Conservation (phyloP, 352 stramenopile genomes). For the Phytophthora brassicae region DNA sequence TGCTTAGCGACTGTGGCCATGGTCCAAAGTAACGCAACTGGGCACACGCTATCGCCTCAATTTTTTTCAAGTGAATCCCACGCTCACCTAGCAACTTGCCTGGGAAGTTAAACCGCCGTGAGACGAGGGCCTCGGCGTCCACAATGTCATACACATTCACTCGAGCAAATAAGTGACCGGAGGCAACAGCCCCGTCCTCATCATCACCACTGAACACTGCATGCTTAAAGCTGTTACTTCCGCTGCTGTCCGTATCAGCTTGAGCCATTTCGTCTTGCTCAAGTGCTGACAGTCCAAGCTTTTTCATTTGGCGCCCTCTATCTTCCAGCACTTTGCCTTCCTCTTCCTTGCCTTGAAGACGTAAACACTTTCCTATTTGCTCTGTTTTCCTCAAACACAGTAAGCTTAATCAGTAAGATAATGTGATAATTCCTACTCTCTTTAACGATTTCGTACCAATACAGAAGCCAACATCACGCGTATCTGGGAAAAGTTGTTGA, state of each 20-base stretch:
- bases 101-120: constrained; percentile 65
- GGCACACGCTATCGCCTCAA: constrained; percentile 53
- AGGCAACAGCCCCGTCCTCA: constrained; percentile 24
- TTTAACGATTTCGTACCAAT: constrained; percentile 65
- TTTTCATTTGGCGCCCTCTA: constrained; percentile 63
- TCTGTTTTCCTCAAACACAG: constrained; percentile 46
- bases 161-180: constrained; percentile 30
- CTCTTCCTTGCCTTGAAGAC: constrained; percentile 58
- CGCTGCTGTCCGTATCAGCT: constrained; percentile 21
- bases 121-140: constrained; percentile 44
- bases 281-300: constrained; percentile 44
- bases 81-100: constrained; percentile 63
- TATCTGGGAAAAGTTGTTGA: constrained; percentile 70
- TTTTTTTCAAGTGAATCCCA: constrained; percentile 66
- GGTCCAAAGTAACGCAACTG: constrained; percentile 58
- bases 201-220: constrained; percentile 26
- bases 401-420: no score
- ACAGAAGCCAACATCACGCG: constrained; percentile 76
- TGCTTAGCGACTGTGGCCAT: constrained; percentile 30
- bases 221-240: constrained; percentile 29
- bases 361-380: constrained; percentile 81
- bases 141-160: constrained; percentile 43
- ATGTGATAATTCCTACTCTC: no score
- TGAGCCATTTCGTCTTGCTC: constrained; percentile 34
- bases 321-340: constrained; percentile 57